Conservation (phyloP, 1,284 basidiomycete species). For the Boletellus sp. region DNA sequence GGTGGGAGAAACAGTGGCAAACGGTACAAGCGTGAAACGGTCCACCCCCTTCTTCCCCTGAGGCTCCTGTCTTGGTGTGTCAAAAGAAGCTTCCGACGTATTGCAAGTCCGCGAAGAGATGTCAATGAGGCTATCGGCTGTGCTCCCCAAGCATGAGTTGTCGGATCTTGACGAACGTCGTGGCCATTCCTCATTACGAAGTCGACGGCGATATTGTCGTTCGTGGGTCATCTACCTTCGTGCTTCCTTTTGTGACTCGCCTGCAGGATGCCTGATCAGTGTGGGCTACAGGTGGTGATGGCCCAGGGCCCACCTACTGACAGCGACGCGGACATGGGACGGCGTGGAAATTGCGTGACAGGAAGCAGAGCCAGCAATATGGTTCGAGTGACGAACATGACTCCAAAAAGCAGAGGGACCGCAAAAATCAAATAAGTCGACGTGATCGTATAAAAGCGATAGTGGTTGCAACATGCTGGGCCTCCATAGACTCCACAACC, state of each 20-base stretch:
- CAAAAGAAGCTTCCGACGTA: constrained; percentile 7
- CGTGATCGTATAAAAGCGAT: constrained; percentile 24
- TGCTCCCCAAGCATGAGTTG: constrained; percentile 11
- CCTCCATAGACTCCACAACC: constrained; percentile 1
- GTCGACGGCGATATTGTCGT: constrained; percentile 20
- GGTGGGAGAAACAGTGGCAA: constrained; percentile 5
- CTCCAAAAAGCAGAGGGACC: constrained; percentile 9
- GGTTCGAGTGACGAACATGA: constrained; percentile 9
- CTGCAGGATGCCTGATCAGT: constrained; percentile 25
- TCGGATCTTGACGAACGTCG: constrained; percentile 17
- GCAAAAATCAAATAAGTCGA: constrained; percentile 9
- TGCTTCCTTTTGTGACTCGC: constrained; percentile 22
- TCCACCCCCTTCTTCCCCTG: constrained; percentile 19
- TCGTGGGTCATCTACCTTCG: constrained; percentile 6
- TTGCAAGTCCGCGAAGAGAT: constrained; percentile 1
- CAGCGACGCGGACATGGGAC: constrained; percentile 2
- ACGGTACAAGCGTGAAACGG: constrained; percentile 19
- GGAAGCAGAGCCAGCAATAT: constrained; percentile 6
- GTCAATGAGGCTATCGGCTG: constrained; percentile 24
- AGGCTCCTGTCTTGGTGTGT: constrained; percentile 16
- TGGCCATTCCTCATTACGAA: constrained; percentile 14
- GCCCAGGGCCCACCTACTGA: not conserved
- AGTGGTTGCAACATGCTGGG: not conserved
- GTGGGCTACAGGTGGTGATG: constrained; percentile 18
- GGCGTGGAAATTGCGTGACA: constrained; percentile 24